Conservation (phyloP, 768 basidiomycete genomes). For the Hydnum rufescens region DNA sequence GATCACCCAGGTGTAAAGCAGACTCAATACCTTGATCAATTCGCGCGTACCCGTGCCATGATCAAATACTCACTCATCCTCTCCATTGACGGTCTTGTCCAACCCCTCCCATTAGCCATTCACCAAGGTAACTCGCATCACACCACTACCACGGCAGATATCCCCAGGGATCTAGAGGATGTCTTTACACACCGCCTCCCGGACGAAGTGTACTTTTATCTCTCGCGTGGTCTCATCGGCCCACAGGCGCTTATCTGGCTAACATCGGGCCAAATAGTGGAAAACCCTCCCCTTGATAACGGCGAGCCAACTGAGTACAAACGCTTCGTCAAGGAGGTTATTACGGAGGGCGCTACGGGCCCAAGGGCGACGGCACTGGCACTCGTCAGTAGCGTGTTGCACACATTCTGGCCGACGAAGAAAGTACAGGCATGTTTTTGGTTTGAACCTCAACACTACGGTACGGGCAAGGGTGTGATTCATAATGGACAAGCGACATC, state of each 20-base stretch:
- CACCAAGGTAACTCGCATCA: slow-evolving; percentile 31
- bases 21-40: slow-evolving; percentile 65
- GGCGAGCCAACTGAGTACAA: slow-evolving; percentile 91
- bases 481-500: slow-evolving; percentile 66
- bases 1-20: slow-evolving; percentile 72
- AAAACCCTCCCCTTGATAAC: slow-evolving; percentile 79
- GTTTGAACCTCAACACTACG: slow-evolving; percentile 35
- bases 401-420: slow-evolving; percentile 62
- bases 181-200: slow-evolving; percentile 89
- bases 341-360: slow-evolving; percentile 86
- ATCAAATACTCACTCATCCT: slow-evolving; percentile 83
- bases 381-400: slow-evolving; percentile 58
- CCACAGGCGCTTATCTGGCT: slow-evolving; percentile 93
- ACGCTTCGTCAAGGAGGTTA: slow-evolving; percentile 86
- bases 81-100: slow-evolving; percentile 63
- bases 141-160: slow-evolving; percentile 65
- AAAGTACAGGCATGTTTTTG: slow-evolving; percentile 58
- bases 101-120: slow-evolving; percentile 60
- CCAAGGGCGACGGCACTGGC: slow-evolving; percentile 84
- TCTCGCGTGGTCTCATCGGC: slow-evolving; percentile 76
- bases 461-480: slow-evolving; percentile 25
- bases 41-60: slow-evolving; percentile 76
- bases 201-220: slow-evolving; percentile 91
- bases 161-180: slow-evolving; percentile 80
- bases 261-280: slow-evolving; percentile 52